Percentiles rank a stretch among this genome's conserved stretches.
phyloP scores from a whole-genome alignment of 225 moss, liverwort and hornwort genomes.

The Rhytidiadelphus loreus region DNA sequence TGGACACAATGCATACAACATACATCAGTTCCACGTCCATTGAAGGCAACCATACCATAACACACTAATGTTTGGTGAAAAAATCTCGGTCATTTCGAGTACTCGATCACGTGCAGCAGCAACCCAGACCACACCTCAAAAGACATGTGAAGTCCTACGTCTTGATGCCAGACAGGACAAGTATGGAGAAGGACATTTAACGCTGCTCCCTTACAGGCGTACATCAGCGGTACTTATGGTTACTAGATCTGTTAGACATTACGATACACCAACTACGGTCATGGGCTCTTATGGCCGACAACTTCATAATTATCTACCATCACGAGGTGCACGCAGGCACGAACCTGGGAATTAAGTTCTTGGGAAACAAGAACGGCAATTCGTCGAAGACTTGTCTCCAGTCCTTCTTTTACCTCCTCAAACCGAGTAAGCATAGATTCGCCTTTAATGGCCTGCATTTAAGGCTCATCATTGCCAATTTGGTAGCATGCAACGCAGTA shows the following conservation, averaged over 20 bases:
- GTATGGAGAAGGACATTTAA: neutral
- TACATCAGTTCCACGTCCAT: neutral
- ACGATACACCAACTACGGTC: neutral
- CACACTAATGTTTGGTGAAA: neutral
- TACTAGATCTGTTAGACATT: neutral
- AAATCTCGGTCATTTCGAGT: neutral
- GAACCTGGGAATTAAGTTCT: constrained; percentile 59
- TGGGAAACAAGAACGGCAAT: constrained; percentile 63
- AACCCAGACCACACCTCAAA: neutral
- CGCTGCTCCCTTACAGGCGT: neutral
- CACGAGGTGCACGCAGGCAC: neutral
- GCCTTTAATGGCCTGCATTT: constrained; percentile 70
- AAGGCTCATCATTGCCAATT: neutral
- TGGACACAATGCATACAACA: constrained; percentile 1
- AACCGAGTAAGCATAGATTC: constrained; percentile 65
- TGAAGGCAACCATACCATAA: neutral
- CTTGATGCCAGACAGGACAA: neutral
- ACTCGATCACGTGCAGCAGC: neutral
- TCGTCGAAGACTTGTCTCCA: constrained; percentile 53
- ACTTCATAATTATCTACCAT: neutral
- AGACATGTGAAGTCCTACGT: constrained; percentile 2
- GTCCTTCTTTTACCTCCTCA: constrained; percentile 59
- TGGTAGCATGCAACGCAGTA: neutral
- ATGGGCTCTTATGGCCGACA: neutral
- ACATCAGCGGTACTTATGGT: neutral